Conservation (phyloP, 805 yeast genomes). For the Dipodascopsis uninucleata region DNA sequence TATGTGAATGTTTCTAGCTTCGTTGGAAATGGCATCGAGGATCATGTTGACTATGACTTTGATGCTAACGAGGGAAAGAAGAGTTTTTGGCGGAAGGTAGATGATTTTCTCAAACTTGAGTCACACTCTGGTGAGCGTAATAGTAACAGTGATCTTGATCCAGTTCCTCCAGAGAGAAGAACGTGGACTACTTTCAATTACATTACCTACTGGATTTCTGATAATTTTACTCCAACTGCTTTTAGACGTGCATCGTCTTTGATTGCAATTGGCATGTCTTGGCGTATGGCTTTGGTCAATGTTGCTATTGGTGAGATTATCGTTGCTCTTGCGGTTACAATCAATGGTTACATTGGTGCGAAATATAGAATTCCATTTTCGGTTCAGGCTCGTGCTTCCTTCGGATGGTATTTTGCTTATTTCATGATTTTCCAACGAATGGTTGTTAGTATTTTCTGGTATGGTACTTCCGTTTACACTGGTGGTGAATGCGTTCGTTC, state of each 20-base stretch:
- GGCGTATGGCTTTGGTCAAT: slow-evolving; percentile 45
- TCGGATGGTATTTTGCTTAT: slow-evolving; percentile 47
- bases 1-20: too few relatives aligned
- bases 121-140: too few relatives aligned
- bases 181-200: slow-evolving; percentile 47
- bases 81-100: too few relatives aligned
- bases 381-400: slow-evolving; percentile 43
- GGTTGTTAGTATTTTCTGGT: slow-evolving; percentile 47
- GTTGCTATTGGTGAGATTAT: slow-evolving; percentile 43
- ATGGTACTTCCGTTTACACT: slow-evolving; percentile 45
- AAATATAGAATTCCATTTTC: slow-evolving; percentile 51
- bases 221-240: slow-evolving; percentile 39
- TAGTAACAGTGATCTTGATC: slow-evolving; percentile 27
- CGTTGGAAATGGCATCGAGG: too few relatives aligned
- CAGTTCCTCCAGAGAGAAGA: slow-evolving; percentile 35
- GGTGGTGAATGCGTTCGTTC: slow-evolving; percentile 45
- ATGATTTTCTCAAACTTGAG: too few relatives aligned
- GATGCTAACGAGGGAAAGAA: too few relatives aligned
- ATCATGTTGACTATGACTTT: too few relatives aligned
- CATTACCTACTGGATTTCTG: slow-evolving; percentile 32
- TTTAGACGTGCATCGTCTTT: slow-evolving; percentile 45
- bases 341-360: slow-evolving; percentile 48
- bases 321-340: slow-evolving; percentile 41
- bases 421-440: slow-evolving; percentile 46
- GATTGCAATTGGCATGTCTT: slow-evolving; percentile 44